Evolutionary conservation across 306 rosid genomes (phyloP).

Genomic region (Cucurbita ficifolia): DNA sequence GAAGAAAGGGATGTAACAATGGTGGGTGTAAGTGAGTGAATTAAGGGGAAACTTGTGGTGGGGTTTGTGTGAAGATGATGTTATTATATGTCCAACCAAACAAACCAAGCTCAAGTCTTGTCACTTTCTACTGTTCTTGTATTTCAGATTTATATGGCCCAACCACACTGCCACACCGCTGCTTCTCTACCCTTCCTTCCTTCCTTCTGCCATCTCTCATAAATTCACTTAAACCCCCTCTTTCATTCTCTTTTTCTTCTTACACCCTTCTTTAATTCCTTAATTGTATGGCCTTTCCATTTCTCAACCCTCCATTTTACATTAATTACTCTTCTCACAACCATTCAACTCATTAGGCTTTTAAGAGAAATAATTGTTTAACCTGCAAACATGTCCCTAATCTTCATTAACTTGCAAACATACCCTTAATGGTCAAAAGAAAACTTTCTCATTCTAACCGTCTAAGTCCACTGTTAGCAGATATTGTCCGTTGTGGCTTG

Average conservation of each 20-base stretch:
- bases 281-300: background rate
- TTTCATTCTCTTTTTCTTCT: background rate
- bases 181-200: background rate
- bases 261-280: background rate
- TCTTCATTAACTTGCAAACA: too few relatives aligned
- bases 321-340: too few relatives aligned
- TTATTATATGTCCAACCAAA: background rate
- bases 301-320: background rate
- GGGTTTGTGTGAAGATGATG: background rate
- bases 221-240: background rate
- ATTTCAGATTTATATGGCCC: background rate
- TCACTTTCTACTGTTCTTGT: background rate
- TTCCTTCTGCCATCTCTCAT: background rate
- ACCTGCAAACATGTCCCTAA: too few relatives aligned
- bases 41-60: constrained; percentile 1
- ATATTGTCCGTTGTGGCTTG: too few relatives aligned
- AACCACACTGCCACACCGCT: background rate
- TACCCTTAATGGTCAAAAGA: too few relatives aligned
- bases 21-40: background rate
- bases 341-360: too few relatives aligned
- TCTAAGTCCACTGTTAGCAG: too few relatives aligned
- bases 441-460: too few relatives aligned
- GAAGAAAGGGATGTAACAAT: background rate
- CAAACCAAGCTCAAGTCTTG: background rate
- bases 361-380: too few relatives aligned